A percentile compares a stretch with the other conserved stretches of the same genome.
These are phyloP conservation scores for Russula emetica DNA, from an alignment of 768 basidiomycete species.

Conservation along the genomic window DNA sequence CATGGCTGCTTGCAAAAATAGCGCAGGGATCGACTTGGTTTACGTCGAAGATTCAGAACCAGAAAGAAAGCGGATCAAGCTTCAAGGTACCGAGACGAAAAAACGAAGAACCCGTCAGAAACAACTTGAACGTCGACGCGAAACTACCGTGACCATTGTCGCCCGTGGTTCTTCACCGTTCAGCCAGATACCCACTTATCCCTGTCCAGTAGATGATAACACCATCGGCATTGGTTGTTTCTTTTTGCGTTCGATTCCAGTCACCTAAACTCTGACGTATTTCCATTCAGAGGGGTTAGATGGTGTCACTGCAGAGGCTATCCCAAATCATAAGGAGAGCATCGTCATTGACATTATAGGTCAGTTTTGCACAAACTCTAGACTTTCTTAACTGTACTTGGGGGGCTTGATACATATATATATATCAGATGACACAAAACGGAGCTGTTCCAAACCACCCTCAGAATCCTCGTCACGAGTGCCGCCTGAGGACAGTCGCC, in stretches of 20 bases:
- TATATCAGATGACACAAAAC: neutral
- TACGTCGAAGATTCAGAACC: conserved; percentile 69
- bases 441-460: neutral
- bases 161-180: neutral
- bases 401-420: neutral
- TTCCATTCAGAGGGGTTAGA: neutral
- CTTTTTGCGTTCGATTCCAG: neutral
- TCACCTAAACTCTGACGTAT: neutral
- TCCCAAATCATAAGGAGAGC: neutral
- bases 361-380: conserved; percentile 1
- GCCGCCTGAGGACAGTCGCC: neutral
- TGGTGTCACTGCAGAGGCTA: neutral
- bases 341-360: conserved; percentile 27
- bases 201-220: neutral
- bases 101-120: conserved; percentile 29
- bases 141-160: neutral
- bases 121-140: neutral
- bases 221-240: neutral
- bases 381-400: neutral
- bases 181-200: neutral
- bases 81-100: conserved; percentile 28
- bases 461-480: neutral
- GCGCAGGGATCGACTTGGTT: neutral
- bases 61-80: conserved; percentile 48
- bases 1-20: neutral